A percentile compares a stretch with the other conserved stretches of the same genome.
Evolutionary conservation across 1,284 basidiomycete genomes (phyloP).

Genomic region (Heterobasidion parviporum): DNA sequence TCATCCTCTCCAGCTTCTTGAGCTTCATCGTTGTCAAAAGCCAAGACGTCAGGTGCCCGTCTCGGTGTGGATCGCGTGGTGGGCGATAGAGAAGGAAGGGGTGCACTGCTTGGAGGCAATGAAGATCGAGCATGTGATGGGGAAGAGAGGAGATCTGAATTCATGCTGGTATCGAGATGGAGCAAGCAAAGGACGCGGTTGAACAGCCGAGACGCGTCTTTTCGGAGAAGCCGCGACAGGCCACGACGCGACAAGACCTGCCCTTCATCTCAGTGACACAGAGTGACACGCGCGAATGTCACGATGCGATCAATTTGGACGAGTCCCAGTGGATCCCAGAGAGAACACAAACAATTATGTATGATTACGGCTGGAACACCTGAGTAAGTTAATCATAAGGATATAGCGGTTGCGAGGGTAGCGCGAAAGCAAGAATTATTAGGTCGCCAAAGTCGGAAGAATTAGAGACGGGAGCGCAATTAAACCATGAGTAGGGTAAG

Average conservation of each 20-base stretch:
- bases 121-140: conserved; percentile 31
- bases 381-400: no score
- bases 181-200: no score
- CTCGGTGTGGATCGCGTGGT: conserved; percentile 26
- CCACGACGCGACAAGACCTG: no score
- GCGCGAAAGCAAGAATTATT: neutral
- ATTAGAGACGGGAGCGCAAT: neutral
- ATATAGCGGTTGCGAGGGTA: neutral
- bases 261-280: no score
- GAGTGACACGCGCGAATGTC: no score
- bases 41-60: conserved; percentile 50
- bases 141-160: conserved; percentile 25
- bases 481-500: neutral
- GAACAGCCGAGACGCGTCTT: no score
- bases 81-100: conserved; percentile 37
- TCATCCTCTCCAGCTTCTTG: conserved; percentile 35
- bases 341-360: no score
- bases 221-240: no score
- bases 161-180: conserved; percentile 1
- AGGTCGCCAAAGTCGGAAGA: neutral
- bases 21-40: conserved; percentile 42
- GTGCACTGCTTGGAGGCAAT: conserved; percentile 64
- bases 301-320: no score
- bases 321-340: no score
- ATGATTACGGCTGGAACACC: no score